A percentile compares a stretch with the other conserved stretches of the same genome.
These are phyloP conservation scores for Cicer chorassanicum DNA, from an alignment of 306 rosid genomes.

Conservation along the genomic window DNA sequence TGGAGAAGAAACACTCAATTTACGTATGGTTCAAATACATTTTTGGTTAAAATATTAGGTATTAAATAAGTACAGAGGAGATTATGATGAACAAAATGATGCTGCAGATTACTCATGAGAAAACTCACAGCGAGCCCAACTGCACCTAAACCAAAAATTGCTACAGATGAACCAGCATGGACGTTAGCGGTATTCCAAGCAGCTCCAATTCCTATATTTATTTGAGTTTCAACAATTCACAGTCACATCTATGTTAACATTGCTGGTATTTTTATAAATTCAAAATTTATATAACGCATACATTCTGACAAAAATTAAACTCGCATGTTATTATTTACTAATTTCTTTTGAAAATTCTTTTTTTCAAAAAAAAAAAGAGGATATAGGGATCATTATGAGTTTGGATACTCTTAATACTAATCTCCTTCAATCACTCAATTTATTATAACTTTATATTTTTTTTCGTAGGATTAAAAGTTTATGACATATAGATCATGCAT, in stretches of 20 bases:
- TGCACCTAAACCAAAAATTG: constrained; percentile 78
- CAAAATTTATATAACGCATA: not conserved
- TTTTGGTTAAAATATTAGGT: not conserved
- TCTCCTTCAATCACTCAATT: no score
- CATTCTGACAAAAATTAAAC: not conserved
- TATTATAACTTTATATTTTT: no score
- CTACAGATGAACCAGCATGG: constrained; percentile 61
- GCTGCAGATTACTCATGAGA: not conserved
- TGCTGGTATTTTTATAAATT: not conserved
- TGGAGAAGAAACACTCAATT: not conserved
- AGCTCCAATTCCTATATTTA: constrained; percentile 75
- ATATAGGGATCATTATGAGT: no score
- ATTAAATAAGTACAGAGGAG: not conserved
- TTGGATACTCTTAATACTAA: no score
- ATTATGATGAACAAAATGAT: not conserved
- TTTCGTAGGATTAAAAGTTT: no score
- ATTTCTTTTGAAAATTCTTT: no score
- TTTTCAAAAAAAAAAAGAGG: no score
- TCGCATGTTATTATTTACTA: not conserved
- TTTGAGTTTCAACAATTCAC: constrained; percentile 27
- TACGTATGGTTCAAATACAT: no score
- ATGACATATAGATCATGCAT: no score
- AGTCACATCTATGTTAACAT: not conserved
- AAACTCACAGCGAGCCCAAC: constrained; percentile 83
- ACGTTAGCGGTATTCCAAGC: constrained; percentile 88